Evolutionary conservation across 2,329 filamentous ascomycete genomes (phyloP), one percentile per base, ranked within the genome.

Genomic region (Aspergillus jensenii): DNA sequence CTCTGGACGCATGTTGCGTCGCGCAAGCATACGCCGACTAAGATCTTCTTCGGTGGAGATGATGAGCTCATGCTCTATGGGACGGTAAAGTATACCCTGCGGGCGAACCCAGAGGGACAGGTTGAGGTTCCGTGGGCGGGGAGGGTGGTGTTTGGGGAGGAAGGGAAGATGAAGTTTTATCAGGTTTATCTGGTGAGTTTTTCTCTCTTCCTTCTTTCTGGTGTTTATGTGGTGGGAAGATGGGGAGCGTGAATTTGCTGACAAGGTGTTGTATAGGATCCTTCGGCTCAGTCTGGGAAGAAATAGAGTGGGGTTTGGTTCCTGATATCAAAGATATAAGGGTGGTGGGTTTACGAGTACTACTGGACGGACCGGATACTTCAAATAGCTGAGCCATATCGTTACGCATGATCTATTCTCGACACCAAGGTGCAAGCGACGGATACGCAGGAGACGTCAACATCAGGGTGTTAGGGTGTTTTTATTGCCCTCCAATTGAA

Each of bases 41-140:
- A 64, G 15, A 64, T 74, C 51, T 76, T 65, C 45, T 75, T 75
- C 54, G 64, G 70, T 21, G 68, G 63, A 6, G 60, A 68, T 7
- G 58, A 71, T 46, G 72, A 75, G 61, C 64, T 75, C 48, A 76
- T 76, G 73, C 66, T 76, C 7, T 69, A 74, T 40, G 73, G 73
- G 15, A 71, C 66, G 3, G 73, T 75, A 33, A 66, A 52, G 48
- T 76, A 75, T 61, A 65, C 66, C 43, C 67, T 76, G 19, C 71
- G 66, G 60, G 62, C 64, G n/a, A 60, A 69, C 39, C 61, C 63
- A 3, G 65, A 61, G 19, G 67, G 56, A n/a, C 71, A 74, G 52
- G 65, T 74, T 6, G 67, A 74, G 63, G 66, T 76, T 35, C 71
- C 71, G 6, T 76, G 73, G 73, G 71, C 72, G 27, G 73, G 68